Evolutionary conservation across 306 rosid genomes (phyloP), one percentile per base, ranked within the genome.

Genomic region (Quercus ilex): DNA sequence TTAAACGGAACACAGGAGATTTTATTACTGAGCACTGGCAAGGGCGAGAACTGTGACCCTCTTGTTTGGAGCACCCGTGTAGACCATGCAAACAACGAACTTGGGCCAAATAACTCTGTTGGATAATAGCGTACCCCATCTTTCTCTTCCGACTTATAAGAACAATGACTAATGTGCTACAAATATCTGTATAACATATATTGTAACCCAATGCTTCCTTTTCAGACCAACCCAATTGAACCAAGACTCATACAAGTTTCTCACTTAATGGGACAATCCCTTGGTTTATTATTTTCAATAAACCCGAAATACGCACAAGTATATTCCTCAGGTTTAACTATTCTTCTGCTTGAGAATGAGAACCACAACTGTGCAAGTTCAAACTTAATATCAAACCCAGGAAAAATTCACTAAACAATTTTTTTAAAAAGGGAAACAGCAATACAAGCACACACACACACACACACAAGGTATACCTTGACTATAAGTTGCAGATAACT

Each of bases 81-180:
- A 80, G 69, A 78, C 79, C 87, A 78, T 64, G 74, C 69, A 84
- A 76, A 85, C 81, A 33, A 68, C 65, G 79, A 77, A 77, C 71
- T 28, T 78, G 75, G 69, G 89, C 86, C 74, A 76, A 35, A 71
- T 69, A 75, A 76, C 79, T 85, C 77, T 84, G 93, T 46, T 87
- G 78, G 80, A 87, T 67, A 74, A 80, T 74, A 15, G 74, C 41
- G 69, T 86, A 77, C 43, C 85, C 92, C 97, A 92, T 91, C 69
- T 62, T 78, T 71, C 76, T 72, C 80, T 76, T 70, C 25, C 70
- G 1, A 5, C 49, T 82, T 64, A 28, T 58, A 73, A 38, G 58
- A 80, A 81, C 51, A 77, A 76, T 76, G 58, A 71, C 73, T 51
- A 73, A n/a, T 28, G 15, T 17, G 58, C 75, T 33, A 71, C 55